phyloP scores from a whole-genome alignment of 2,329 filamentous ascomycete species.

The Venturia pyrina region DNA sequence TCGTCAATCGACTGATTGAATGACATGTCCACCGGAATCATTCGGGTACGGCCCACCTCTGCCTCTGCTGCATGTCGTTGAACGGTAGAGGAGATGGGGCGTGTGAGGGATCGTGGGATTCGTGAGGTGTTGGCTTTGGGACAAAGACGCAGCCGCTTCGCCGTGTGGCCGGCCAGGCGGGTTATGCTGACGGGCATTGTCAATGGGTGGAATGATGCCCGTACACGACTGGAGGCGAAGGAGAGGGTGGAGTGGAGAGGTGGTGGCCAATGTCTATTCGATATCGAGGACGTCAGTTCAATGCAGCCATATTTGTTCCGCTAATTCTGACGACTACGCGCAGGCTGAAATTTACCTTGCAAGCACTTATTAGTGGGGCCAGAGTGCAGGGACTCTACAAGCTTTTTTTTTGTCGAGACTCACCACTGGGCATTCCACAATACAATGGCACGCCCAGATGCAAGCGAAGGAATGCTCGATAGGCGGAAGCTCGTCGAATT shows the following conservation, averaged over 20 bases:
- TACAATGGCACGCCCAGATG: slow-evolving; percentile 23
- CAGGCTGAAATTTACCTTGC: neutral
- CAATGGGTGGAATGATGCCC: slow-evolving; percentile 16
- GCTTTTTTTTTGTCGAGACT: neutral
- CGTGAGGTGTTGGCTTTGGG: slow-evolving; percentile 23
- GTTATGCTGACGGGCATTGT: slow-evolving; percentile 61
- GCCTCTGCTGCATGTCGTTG: slow-evolving; percentile 54
- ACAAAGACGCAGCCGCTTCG: slow-evolving; percentile 55
- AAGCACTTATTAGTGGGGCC: no score
- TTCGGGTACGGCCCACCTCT: slow-evolving; percentile 42
- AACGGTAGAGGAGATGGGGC: slow-evolving; percentile 57
- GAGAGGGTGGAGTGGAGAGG: neutral
- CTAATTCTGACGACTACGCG: neutral
- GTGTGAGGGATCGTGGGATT: slow-evolving; percentile 29
- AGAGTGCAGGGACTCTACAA: neutral
- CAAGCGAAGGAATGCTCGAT: slow-evolving; percentile 38
- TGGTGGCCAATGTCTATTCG: slow-evolving; percentile 6
- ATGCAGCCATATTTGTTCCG: neutral
- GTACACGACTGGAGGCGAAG: slow-evolving; percentile 6
- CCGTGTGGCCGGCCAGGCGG: slow-evolving; percentile 61
- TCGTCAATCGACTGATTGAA: slow-evolving; percentile 44
- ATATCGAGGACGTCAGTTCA: neutral
- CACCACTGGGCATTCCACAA: neutral
- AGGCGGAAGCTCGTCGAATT: slow-evolving; percentile 70
- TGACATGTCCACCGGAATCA: slow-evolving; percentile 55